Evolutionary conservation across 1,284 basidiomycete genomes (phyloP).

Genomic region (Tilletia walkeri): DNA sequence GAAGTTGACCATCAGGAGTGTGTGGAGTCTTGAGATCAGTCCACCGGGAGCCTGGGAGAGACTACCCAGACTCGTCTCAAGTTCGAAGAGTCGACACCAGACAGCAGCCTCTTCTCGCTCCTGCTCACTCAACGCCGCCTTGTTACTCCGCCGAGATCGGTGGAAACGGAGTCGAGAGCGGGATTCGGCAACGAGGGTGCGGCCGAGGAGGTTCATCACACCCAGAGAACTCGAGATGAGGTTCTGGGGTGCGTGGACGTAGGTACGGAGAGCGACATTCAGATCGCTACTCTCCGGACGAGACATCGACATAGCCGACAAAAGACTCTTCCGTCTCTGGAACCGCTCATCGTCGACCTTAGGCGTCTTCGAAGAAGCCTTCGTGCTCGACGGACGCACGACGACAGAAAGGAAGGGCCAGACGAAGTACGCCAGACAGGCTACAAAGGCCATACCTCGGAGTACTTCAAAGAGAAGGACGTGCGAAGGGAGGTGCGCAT

Average conservation of each 20-base stretch:
- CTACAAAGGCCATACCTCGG: conserved; percentile 33
- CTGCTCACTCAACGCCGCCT: not conserved
- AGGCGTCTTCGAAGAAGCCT: not conserved
- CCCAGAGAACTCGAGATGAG: not conserved
- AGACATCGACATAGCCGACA: conserved; percentile 21
- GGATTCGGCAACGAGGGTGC: not conserved
- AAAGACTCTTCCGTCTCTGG: conserved; percentile 22
- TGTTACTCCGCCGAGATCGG: not conserved
- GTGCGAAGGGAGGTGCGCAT: conserved; percentile 35
- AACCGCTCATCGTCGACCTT: conserved; percentile 2
- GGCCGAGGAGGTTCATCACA: not conserved
- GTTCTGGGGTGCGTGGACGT: conserved; percentile 24
- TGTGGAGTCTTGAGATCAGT: conserved; percentile 35
- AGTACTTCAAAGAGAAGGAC: conserved; percentile 41
- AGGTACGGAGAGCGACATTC: conserved; percentile 24
- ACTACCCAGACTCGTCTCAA: conserved; percentile 35
- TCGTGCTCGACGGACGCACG: not conserved
- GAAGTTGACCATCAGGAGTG: conserved; percentile 33
- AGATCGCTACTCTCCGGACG: conserved; percentile 24
- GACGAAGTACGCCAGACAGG: conserved; percentile 35
- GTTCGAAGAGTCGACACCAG: conserved; percentile 32
- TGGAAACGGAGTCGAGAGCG: not conserved
- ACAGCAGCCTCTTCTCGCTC: conserved; percentile 27
- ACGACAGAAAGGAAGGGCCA: conserved; percentile 34
- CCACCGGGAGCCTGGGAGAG: conserved; percentile 29